A percentile compares a stretch with the other conserved stretches of the same genome.
These are phyloP conservation scores for Sphagnum magellanicum DNA, from an alignment of 228 moss, liverwort and hornwort genomes.

Conservation along the genomic window DNA sequence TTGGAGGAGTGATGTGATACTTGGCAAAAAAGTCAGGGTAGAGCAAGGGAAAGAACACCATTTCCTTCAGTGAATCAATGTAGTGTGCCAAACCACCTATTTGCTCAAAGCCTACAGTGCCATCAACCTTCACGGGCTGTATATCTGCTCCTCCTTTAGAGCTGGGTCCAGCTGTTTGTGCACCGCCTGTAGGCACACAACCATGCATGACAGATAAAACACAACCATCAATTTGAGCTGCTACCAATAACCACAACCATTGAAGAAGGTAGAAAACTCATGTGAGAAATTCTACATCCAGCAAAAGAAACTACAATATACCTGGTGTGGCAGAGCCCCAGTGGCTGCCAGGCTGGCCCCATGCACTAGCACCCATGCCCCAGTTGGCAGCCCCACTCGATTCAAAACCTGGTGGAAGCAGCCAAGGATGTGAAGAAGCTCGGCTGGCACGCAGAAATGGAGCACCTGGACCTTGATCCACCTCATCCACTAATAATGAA, in stretches of 20 bases:
- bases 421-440: conserved; percentile 48
- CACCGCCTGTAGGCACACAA: conserved; percentile 26
- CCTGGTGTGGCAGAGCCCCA: conserved; percentile 43
- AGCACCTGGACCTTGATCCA: conserved; percentile 63
- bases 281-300: background rate
- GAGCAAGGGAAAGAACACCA: conserved; percentile 82
- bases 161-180: conserved; percentile 73
- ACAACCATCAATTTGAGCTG: too few relatives aligned
- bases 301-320: background rate
- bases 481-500: conserved; percentile 75
- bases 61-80: conserved; percentile 84
- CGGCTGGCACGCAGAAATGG: conserved; percentile 62
- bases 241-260: too few relatives aligned
- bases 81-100: conserved; percentile 77
- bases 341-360: conserved; percentile 51
- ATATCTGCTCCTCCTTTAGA: conserved; percentile 87
- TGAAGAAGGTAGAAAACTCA: too few relatives aligned
- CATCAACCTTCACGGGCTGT: conserved; percentile 82
- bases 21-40: conserved; percentile 79
- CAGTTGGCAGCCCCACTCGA: conserved; percentile 38
- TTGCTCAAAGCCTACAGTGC: conserved; percentile 75
- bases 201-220: too few relatives aligned
- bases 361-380: conserved; percentile 50
- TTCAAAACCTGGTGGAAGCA: conserved; percentile 48
- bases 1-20: conserved; percentile 69